Evolutionary conservation across 108 stramenopile genomes (phyloP), one percentile per base, ranked within the genome.

Genomic region (Schizochytrium sp.): DNA sequence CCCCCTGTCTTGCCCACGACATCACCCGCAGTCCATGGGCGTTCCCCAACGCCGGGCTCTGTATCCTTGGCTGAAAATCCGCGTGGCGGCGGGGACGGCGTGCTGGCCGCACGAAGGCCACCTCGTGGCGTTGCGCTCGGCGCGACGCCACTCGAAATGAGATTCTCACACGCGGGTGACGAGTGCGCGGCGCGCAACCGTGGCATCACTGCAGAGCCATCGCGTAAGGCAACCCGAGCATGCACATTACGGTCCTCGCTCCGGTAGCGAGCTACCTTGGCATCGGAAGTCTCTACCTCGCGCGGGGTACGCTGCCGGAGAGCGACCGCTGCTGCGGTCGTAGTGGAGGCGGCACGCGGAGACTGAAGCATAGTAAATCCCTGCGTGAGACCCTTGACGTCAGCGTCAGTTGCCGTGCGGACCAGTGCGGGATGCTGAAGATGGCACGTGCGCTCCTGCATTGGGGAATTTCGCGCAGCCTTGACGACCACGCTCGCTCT

Each of bases 221-320:
- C 34, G 34, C 34, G 34, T 34, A 34, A 34, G 34, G 34, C 34
- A 34, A 34, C 34, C 25, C 76, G 45, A 34, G 51, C 76, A 23
- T 83, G 76, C 76, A 83, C 76, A 34, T 83, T 83, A 3, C 76
- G 48, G 23, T 83, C 76, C 51, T 83, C 76, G 51, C 19, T 83
- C 3, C 76, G 45, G 48, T 25, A 25, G 1, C 76, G 45, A n/a
- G 76, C 19, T 6, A 83, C 76, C 76, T 83, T 83, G 51, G 76
- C 23, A 23, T 83, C 76, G 6, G 51, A 25, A 45, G 44, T 83
- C 48, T 34, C n/a, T 12, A 14, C 51, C 23, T 83, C 48, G 45
- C 6, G 76, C 45, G 19, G 16, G 28, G 16, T 45, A 12, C 12
- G 76, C 23, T n/a, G 6, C 16, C 25, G 6, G 19, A 25, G n/a